Base-by-base conservation (phyloP, 495 filamentous ascomycete species). In the Neurospora sp. region DNA sequence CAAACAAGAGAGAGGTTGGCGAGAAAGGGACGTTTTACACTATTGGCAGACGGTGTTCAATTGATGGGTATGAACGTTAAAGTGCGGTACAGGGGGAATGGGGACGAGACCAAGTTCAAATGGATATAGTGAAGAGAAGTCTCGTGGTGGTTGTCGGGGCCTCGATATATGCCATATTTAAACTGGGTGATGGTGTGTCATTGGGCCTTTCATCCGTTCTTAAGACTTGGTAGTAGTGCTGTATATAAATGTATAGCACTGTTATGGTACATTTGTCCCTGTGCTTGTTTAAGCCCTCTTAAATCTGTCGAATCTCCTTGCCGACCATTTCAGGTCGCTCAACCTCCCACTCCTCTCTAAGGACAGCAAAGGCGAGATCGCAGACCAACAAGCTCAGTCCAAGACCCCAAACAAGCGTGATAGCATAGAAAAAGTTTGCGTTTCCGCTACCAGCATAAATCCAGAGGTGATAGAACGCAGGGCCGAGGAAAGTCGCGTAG, bases 391-490 rank as follows among this genome's bases (percentile, higher is more conserved):
- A 78, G 1, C 93, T 94, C 45, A 94, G 84, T 0, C 93, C 96
- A 4, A 99, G 82, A 77, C 93, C 96, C 96, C 96, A 99, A 17
- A 98, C 96, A 0, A 99, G 86, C 5, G 96, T 99, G 78, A 99
- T 98, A 76, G 96, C 96, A 77, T 99, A 99, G 83, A 98, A 99
- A 84, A 99, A 99, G 80, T 99, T 99, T 48, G 96, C 96, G 78
- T 99, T 99, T 40, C 96, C 96, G 41, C 93, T 96, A 45, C 96
- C 96, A 22, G 96, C 96, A 78, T 99, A 99, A 74, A 98, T 97
- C 96, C 96, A 99, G 4, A 99, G 86, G 80, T 99, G 89, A 77
- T 98, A 97, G 82, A 99, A 99, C 0, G 94, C 94, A 1, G 96
- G 96, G 0, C 96, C 96, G 0, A 99, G 89, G 40, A 97, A 88